These are phyloP conservation scores for Candida golubevii DNA, from an alignment of 805 yeast genomes.

Conservation along the genomic window DNA sequence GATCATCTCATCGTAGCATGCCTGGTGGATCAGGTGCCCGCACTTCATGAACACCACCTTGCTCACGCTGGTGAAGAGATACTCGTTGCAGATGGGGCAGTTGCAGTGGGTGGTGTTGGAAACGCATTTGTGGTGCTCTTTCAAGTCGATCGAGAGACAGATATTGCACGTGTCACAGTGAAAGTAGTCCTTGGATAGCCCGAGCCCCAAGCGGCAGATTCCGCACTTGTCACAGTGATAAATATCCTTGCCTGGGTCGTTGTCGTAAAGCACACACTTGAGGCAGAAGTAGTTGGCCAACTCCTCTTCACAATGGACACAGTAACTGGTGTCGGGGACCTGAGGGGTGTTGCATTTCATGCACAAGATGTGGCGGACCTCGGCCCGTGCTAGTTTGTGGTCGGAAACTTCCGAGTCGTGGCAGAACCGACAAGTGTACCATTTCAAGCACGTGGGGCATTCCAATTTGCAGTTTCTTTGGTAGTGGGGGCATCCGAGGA, in stretches of 20 bases:
- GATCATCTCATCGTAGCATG: conserved; percentile 77
- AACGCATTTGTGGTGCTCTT: conserved; percentile 75
- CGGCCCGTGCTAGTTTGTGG: conserved; percentile 49
- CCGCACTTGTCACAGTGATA: conserved; percentile 94
- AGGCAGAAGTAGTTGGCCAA: conserved; percentile 77
- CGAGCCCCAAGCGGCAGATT: conserved; percentile 85
- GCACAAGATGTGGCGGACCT: conserved; percentile 69
- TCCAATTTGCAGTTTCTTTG: conserved; percentile 79
- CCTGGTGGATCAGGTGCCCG: conserved; percentile 90
- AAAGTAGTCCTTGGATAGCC: conserved; percentile 82
- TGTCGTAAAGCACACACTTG: conserved; percentile 77
- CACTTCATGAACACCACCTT: conserved; percentile 90
- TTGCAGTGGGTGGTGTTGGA: conserved; percentile 85
- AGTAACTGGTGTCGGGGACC: conserved; percentile 59
- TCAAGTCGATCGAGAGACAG: conserved; percentile 76
- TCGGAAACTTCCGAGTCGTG: conserved; percentile 67
- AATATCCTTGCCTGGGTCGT: conserved; percentile 71
- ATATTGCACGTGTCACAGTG: conserved; percentile 90
- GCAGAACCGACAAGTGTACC: conserved; percentile 83
- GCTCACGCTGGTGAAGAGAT: conserved; percentile 74
- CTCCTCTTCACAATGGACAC: conserved; percentile 61
- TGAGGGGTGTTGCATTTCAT: conserved; percentile 78
- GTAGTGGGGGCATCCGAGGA: conserved; percentile 80
- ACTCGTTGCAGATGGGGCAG: conserved; percentile 92
- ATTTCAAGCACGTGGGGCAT: conserved; percentile 67